Base-by-base conservation (phyloP, 1,139 yeast genomes). In the Schizosaccharomyces versatilis region DNA sequence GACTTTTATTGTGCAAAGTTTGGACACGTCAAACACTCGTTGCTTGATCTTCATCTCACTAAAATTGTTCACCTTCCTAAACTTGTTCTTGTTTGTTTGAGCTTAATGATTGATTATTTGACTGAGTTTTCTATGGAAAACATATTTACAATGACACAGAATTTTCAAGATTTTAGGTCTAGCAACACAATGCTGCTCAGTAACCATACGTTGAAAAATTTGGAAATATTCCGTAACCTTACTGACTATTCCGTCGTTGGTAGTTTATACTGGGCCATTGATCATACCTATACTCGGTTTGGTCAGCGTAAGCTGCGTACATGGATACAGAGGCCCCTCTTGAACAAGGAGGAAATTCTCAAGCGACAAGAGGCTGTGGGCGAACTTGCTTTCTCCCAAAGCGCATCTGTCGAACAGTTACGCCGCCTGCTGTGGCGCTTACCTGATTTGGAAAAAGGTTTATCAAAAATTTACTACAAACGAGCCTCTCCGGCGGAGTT, bases 261-360 rank as follows among this genome's bases (percentile, higher is more conserved):
- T 0, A 78, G 95, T 0, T 67, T 90, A 15, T 67, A 83, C 14
- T 82, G 90, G 85, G 69, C 84, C 1, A 64, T 90, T 59, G 84
- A 88, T 65, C 88, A 81, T 59, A 84, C 97, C 0, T 69, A 78
- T 49, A 84, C 96, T 0, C 72, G 74, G 39, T 82, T 80, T 67
- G 98, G 98, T 0, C 74, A 72, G 54, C 68, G 95, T 55, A 62
- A 77, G 57, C 65, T 90, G 17, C 72, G 72, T 40, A 71, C 74
- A 53, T 90, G 98, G 98, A 68, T 88, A 0, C 72, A 79, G 0
- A 71, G 74, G 58, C 98, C 98, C 1, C 70, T 88, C 41, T 67
- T 77, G 0, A 71, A 78, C 48, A 67, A 71, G 38, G 69, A 67
- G 0, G 67, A 67, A n/a, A 79, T 86, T 6, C 74, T 74, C 57